A percentile compares a stretch with the other conserved stretches of the same genome.
Conservation (phyloP, 2,329 filamentous ascomycete species). For the Sarocladium oryzae region DNA sequence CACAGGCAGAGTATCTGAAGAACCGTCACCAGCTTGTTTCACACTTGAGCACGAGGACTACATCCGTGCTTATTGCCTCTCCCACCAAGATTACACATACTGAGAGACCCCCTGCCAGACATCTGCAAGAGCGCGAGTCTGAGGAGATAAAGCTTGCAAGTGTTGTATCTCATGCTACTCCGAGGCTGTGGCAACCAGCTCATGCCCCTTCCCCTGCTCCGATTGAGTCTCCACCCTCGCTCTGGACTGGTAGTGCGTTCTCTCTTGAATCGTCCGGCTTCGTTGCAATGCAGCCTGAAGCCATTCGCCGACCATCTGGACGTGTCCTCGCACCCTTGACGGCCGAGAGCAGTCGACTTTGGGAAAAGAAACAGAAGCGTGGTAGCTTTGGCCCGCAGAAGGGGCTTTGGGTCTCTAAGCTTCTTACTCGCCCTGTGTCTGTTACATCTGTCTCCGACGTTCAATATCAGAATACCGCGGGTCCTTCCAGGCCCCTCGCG, state of each 20-base stretch:
- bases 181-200: neutral
- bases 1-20: constrained; percentile 9
- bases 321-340: neutral
- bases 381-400: constrained; percentile 4
- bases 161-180: neutral
- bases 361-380: constrained; percentile 5
- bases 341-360: neutral
- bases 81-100: neutral
- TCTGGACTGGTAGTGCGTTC: neutral
- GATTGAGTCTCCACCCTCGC: neutral
- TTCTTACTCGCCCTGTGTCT: neutral
- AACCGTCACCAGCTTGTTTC: constrained; percentile 4
- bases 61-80: neutral
- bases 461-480: constrained; percentile 16
- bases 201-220: neutral
- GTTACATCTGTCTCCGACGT: neutral
- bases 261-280: neutral
- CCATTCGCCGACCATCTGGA: neutral
- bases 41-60: neutral
- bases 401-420: neutral
- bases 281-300: neutral
- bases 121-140: neutral
- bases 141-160: neutral
- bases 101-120: neutral
- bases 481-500: neutral